Conservation (phyloP, 1,284 basidiomycete species). For the Ustilago crameri region DNA sequence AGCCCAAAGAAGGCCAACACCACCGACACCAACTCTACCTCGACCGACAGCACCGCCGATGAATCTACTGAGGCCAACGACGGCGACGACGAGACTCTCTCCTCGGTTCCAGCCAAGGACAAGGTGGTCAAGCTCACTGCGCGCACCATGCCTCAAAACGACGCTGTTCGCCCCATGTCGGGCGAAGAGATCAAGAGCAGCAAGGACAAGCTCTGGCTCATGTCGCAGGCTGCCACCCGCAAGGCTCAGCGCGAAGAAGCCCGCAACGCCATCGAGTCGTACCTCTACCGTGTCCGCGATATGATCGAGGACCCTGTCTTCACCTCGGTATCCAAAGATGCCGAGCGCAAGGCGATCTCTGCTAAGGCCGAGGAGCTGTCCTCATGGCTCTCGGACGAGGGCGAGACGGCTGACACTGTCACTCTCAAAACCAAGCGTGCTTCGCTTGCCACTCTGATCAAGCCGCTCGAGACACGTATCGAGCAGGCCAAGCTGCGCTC, state of each 20-base stretch:
- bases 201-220: slow-evolving; percentile 62
- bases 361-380: slow-evolving; percentile 78
- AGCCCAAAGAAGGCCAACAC: slow-evolving; percentile 38
- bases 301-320: slow-evolving; percentile 75
- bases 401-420: slow-evolving; percentile 78
- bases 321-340: slow-evolving; percentile 80
- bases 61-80: slow-evolving; percentile 9
- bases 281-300: slow-evolving; percentile 89
- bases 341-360: slow-evolving; percentile 77
- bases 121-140: slow-evolving; percentile 50
- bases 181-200: slow-evolving; percentile 55
- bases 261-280: slow-evolving; percentile 88
- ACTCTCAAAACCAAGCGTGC: slow-evolving; percentile 67
- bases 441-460: slow-evolving; percentile 83
- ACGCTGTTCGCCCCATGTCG: slow-evolving; percentile 47
- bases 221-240: slow-evolving; percentile 81
- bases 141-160: slow-evolving; percentile 36
- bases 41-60: slow-evolving; percentile 14
- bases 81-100: slow-evolving; percentile 22
- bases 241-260: slow-evolving; percentile 87
- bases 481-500: slow-evolving; percentile 81
- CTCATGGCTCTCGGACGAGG: slow-evolving; percentile 85
- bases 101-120: slow-evolving; percentile 43
- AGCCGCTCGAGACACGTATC: slow-evolving; percentile 84
- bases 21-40: slow-evolving; percentile 33